Percentiles rank a stretch among this genome's conserved stretches.
These are phyloP conservation scores for Lunularia cruciata DNA, from an alignment of 225 moss, liverwort and hornwort species.

Conservation along the genomic window DNA sequence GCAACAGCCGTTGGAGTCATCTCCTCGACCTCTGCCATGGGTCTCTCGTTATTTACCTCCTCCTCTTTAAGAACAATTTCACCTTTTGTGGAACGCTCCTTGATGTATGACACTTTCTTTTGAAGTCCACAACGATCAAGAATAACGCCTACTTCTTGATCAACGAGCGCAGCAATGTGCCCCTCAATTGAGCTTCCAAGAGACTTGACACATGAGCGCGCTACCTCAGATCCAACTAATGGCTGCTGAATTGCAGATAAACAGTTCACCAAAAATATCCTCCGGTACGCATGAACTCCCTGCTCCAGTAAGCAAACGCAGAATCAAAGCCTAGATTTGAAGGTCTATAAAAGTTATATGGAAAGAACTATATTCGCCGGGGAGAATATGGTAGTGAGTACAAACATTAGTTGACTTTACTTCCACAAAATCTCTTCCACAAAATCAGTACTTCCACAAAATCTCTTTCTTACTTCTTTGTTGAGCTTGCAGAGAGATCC, in stretches of 20 bases:
- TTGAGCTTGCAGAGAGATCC: too few relatives aligned
- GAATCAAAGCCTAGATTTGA: background rate
- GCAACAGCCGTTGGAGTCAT: conserved; percentile 76
- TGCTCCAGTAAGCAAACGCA: conserved; percentile 11
- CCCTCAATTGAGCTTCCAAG: conserved; percentile 68
- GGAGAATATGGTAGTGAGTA: too few relatives aligned
- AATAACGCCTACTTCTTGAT: conserved; percentile 70
- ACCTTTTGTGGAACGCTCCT: conserved; percentile 65
- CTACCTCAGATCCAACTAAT: conserved; percentile 67
- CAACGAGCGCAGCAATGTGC: conserved; percentile 77
- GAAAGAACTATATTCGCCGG: too few relatives aligned
- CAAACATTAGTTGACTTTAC: too few relatives aligned
- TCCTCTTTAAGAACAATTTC: conserved; percentile 89
- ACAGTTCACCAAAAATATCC: conserved; percentile 90
- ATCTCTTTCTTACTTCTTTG: too few relatives aligned
- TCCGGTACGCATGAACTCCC: conserved; percentile 65
- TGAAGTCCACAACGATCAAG: conserved; percentile 91
- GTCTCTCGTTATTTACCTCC: conserved; percentile 72
- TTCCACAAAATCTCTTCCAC: too few relatives aligned
- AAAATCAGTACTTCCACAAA: too few relatives aligned
- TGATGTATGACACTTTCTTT: conserved; percentile 81
- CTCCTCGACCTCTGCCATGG: conserved; percentile 77
- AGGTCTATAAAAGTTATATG: too few relatives aligned
- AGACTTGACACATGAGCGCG: conserved; percentile 57
- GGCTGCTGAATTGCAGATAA: conserved; percentile 94